Base-by-base conservation (phyloP, 208 protist genomes). In the Leptomonas seymouri region DNA sequence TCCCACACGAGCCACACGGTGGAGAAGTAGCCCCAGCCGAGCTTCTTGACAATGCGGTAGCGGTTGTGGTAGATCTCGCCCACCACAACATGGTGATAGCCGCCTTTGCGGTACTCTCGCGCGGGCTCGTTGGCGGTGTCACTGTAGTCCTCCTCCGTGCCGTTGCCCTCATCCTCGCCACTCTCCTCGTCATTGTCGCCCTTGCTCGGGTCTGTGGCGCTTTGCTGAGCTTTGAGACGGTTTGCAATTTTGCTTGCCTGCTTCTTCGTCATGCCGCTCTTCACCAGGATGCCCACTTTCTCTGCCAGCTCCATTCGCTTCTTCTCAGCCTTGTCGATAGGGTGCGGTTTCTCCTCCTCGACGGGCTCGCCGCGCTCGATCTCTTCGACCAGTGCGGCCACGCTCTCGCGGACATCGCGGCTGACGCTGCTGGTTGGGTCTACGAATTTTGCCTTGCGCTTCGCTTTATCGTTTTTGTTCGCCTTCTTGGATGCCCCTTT, bases 21-120 rank as follows among this genome's bases (percentile, higher is more conserved):
- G 36, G 97, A 99, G 77, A 99, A 99, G 79, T 99, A 98, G 34
- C 99, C 99, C 98, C 99, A 99, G 61, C 98, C 98, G 1, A 99
- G 84, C 80, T 99, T 99, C 56, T 78, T 71, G 21, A 98, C 81
- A 27, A 99, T 76, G 27, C 85, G 71, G 76, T 99, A 99, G 21
- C 97, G 85, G 48, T 94, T 60, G 73, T 98, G 84, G 78, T 98
- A 98, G 21, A 98, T 71, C 42, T 99, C 97, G 27, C 94, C 97
- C 4, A 97, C 62, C 28, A 87, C 69, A 2, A 99, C 97, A 41
- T 91, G 94, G 71, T 99, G 98, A 73, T 99, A 99, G 31, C 98
- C 98, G 20, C 98, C 98, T 45, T 94, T 93, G 59, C 90, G 78
- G 81, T 98, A 98, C 65, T 96, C 88, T 60, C 66, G 78, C 18